Evolutionary conservation across 78 protist species (phyloP).

Genomic region (Pigoraptor vietnamica): DNA sequence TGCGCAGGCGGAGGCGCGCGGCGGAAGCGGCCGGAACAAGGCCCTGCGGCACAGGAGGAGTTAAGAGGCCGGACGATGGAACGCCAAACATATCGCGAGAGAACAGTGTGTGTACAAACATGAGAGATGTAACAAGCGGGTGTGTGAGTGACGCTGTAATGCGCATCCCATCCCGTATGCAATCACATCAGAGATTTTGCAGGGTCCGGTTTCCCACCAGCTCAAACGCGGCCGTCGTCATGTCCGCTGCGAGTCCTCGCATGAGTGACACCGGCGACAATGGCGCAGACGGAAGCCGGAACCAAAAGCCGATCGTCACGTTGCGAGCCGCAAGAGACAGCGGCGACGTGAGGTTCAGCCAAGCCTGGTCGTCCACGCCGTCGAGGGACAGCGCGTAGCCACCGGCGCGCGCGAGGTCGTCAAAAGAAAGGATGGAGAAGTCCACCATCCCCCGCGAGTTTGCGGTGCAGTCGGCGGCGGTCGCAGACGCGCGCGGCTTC

Average conservation of each 20-base stretch:
- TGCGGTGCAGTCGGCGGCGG: neutral
- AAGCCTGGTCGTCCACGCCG: neutral
- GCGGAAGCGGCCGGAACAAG: neutral
- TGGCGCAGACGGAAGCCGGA: neutral
- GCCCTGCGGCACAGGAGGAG: neutral
- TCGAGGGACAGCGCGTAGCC: neutral
- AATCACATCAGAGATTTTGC: too few species aligned
- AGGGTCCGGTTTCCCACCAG: neutral
- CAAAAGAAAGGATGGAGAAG: neutral
- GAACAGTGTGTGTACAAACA: too few species aligned
- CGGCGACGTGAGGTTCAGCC: neutral
- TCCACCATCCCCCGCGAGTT: neutral
- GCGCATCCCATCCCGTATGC: too few species aligned
- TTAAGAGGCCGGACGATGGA: too few species aligned
- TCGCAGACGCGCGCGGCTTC: neutral
- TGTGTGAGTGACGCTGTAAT: too few species aligned
- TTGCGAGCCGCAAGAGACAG: neutral
- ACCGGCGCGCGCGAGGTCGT: neutral
- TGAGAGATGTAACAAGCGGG: too few species aligned
- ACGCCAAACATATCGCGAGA: too few species aligned
- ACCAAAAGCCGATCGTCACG: neutral
- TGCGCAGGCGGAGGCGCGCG: neutral
- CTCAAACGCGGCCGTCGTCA: neutral
- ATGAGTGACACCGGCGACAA: neutral
- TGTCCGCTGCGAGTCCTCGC: neutral